Conservation (phyloP, 148 eudicot genomes). For the Silene latifolia region DNA sequence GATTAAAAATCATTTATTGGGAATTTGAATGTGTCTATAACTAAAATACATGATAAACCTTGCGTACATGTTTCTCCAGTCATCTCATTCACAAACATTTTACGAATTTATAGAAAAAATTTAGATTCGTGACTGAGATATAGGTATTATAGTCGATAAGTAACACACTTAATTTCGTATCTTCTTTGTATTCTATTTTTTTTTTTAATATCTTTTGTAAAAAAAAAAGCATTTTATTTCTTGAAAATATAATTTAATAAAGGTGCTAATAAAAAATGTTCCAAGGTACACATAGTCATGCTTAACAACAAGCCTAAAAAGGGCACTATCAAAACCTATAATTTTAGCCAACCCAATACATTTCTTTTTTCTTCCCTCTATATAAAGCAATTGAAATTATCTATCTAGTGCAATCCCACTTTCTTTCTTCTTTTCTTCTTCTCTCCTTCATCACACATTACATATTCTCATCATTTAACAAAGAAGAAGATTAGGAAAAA, state of each 20-base stretch:
- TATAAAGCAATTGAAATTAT: slow-evolving; percentile 12
- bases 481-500: neutral
- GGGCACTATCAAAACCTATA: slow-evolving; percentile 11
- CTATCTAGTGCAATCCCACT: neutral
- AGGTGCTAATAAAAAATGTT: neutral
- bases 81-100: no score
- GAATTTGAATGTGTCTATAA: no score
- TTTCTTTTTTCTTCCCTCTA: slow-evolving; percentile 12
- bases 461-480: neutral
- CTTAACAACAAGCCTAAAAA: slow-evolving; percentile 4
- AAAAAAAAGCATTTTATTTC: no score
- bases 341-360: slow-evolving; percentile 12
- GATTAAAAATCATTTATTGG: no score
- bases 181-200: no score
- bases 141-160: no score
- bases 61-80: no score
- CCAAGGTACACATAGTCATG: neutral
- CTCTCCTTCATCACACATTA: slow-evolving; percentile 6
- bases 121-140: no score
- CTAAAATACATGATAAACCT: no score
- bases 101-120: no score
- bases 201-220: no score
- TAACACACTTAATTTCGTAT: no score
- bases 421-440: slow-evolving; percentile 3
- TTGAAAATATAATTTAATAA: neutral